Evolutionary conservation across 345 rosid genomes (phyloP).

Genomic region (Pistacia vera): DNA sequence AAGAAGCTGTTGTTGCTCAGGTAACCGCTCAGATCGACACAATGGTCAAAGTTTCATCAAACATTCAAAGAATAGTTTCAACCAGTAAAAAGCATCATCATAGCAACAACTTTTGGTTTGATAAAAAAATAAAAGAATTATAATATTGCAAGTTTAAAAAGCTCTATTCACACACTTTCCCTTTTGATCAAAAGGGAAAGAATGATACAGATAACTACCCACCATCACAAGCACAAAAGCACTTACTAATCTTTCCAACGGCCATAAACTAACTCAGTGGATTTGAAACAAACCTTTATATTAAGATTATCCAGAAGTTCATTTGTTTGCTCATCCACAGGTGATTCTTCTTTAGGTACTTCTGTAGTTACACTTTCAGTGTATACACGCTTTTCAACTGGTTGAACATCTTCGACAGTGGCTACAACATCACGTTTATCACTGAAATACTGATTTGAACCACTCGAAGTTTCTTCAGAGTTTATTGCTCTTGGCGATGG

Average conservation of each 20-base stretch:
- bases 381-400: conserved; percentile 27
- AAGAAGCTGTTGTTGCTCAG: conserved; percentile 38
- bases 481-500: conserved; percentile 48
- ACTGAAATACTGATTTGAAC: conserved; percentile 33
- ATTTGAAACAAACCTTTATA: conserved; percentile 49
- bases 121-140: not conserved
- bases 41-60: conserved; percentile 43
- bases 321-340: conserved; percentile 32
- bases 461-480: conserved; percentile 50
- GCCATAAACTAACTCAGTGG: not conserved
- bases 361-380: conserved; percentile 28
- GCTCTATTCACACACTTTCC: no score
- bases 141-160: not conserved
- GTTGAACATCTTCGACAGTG: conserved; percentile 36
- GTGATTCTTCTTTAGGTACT: conserved; percentile 33
- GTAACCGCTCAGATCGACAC: conserved; percentile 64
- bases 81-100: conserved; percentile 38
- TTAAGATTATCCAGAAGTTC: conserved; percentile 56
- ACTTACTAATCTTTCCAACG: not conserved
- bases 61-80: conserved; percentile 33
- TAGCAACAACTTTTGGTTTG: conserved; percentile 35
- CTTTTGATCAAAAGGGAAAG: no score
- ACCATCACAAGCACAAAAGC: not conserved
- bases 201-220: not conserved
- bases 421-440: conserved; percentile 38